Evolutionary conservation across 768 basidiomycete species (phyloP), one percentile per base, ranked within the genome.

Genomic region (Collybia mongolica): DNA sequence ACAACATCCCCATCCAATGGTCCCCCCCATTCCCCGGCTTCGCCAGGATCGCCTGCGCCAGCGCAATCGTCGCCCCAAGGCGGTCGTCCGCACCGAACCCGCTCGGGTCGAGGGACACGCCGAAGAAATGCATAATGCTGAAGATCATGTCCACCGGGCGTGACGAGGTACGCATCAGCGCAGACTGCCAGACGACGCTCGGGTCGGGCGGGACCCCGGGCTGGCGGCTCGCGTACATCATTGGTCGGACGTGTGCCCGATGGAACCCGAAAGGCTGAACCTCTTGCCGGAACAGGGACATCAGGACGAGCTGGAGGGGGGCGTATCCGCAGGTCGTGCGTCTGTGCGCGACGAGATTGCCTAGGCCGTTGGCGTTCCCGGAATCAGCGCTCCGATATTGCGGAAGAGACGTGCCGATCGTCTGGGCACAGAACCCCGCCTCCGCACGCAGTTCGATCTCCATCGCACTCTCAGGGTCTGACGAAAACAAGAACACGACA

Each of bases 51-150:
- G 19, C 45, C 5, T 29, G 22, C 14, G 45, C 45, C 8, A 46
- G 44, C 18, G 44, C 44, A 35, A 46, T 46, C 12, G 44, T 46
- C 35, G 44, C 44, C 15, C 44, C 29, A 8, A 46, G 44, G 17
- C 44, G 44, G 15, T 46, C 44, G 17, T 46, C 19, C 44, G n/a
- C 35, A 3, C 18, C 29, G 7, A 46, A 46, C 15, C 15, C 14
- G 9, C 29, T 20, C 14, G 44, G 14, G 18, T 46, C 28, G 2
- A 46, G 44, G 20, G 18, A 29, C 28, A 46, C 44, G 6, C 44
- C 44, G 19, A 46, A 46, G n/a, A 46, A 32, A 46, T 32, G 26
- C 44, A 46, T 44, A 23, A 44, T 44, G 18, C 44, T 44, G 24
- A 44, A 44, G 5, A 44, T 28, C 44, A 44, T 28, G 19, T 44